phyloP scores from a whole-genome alignment of 768 basidiomycete species.

The Suillus decipiens region DNA sequence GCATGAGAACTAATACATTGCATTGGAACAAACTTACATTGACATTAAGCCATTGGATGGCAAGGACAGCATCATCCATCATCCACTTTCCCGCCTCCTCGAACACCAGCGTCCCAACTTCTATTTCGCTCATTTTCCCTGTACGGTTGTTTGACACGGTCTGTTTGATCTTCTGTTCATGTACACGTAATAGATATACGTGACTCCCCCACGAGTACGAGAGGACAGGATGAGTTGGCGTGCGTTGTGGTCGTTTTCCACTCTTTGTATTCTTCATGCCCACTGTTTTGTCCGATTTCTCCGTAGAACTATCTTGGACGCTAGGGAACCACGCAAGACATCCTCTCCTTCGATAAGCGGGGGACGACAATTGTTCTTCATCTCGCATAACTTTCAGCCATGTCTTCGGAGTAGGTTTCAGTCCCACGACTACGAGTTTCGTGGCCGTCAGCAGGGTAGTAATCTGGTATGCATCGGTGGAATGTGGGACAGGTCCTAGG shows the following conservation, averaged over 20 bases:
- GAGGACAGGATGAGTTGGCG: constrained; percentile 58
- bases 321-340: constrained; percentile 85
- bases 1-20: constrained; percentile 1
- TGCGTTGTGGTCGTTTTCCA: constrained; percentile 18
- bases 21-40: constrained; percentile 63
- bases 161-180: constrained; percentile 58
- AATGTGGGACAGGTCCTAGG: constrained; percentile 68
- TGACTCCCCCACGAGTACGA: constrained; percentile 84
- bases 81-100: constrained; percentile 61
- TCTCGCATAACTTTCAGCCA: constrained; percentile 80
- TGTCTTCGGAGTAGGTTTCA: constrained; percentile 90
- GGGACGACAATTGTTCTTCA: constrained; percentile 43
- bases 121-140: constrained; percentile 59
- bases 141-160: constrained; percentile 52
- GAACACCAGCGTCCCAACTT: constrained; percentile 66
- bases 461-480: constrained; percentile 78
- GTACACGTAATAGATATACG: constrained; percentile 65
- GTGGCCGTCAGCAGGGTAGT: constrained; percentile 86
- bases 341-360: constrained; percentile 56
- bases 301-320: constrained; percentile 29
- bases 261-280: constrained; percentile 20
- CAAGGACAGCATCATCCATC: constrained; percentile 62
- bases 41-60: constrained; percentile 85
- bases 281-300: neutral
- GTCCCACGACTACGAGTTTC: constrained; percentile 90